Evolutionary conservation across 345 rosid species (phyloP).

Genomic region (Salix brachista): DNA sequence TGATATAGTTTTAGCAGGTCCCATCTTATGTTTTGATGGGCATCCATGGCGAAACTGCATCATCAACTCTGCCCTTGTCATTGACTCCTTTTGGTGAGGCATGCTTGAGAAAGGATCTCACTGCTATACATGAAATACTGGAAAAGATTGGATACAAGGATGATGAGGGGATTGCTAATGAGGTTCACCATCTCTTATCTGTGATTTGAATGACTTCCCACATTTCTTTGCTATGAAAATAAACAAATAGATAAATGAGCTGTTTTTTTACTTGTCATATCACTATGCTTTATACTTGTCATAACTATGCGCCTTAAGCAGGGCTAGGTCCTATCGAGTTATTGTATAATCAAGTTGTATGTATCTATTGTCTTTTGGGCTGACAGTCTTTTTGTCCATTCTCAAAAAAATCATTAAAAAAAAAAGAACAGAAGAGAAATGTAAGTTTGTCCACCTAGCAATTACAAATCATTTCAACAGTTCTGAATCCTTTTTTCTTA

Average conservation of each 20-base stretch:
- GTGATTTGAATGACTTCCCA: background rate
- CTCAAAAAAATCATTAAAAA: background rate
- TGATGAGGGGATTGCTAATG: slow-evolving; percentile 78
- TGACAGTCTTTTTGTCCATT: background rate
- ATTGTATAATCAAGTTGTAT: background rate
- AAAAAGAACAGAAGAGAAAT: background rate
- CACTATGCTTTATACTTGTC: background rate
- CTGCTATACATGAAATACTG: slow-evolving; percentile 73
- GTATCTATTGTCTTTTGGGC: background rate
- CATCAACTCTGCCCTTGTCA: slow-evolving; percentile 42
- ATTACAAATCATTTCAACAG: background rate
- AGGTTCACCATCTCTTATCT: slow-evolving; percentile 40
- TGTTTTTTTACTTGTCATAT: background rate
- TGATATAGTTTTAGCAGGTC: slow-evolving; percentile 40
- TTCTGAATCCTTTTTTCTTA: background rate
- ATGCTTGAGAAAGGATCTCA: slow-evolving; percentile 70
- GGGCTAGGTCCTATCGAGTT: background rate
- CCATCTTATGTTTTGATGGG: slow-evolving; percentile 65
- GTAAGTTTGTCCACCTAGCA: background rate
- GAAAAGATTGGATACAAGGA: slow-evolving; percentile 75
- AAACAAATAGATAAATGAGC: background rate
- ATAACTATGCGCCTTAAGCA: background rate
- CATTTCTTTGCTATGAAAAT: background rate
- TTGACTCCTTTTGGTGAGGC: slow-evolving; percentile 75
- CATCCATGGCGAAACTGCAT: slow-evolving; percentile 49